A percentile compares a stretch with the other conserved stretches of the same genome.
Conservation (phyloP, 1,284 basidiomycete genomes). For the Anthracocystis setariae region DNA sequence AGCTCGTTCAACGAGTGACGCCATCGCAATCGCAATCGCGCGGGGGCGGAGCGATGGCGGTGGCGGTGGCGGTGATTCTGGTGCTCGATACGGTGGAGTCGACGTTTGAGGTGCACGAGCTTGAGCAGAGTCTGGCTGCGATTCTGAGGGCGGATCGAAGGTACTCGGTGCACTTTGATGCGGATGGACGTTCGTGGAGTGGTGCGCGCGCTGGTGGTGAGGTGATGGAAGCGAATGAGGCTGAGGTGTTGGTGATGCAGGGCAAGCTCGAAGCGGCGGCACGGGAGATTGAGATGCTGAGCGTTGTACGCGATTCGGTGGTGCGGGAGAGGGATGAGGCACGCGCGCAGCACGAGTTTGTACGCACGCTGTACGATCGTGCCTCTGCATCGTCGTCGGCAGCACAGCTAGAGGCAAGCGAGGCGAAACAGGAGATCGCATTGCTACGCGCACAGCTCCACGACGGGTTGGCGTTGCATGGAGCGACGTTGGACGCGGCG, state of each 20-base stretch:
- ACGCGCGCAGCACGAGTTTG: slow-evolving; percentile 29
- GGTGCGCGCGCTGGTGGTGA: too few relatives aligned
- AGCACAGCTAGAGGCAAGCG: not conserved
- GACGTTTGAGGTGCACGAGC: slow-evolving; percentile 42
- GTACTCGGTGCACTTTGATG: slow-evolving; percentile 24
- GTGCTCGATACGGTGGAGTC: slow-evolving; percentile 24
- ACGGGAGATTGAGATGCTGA: slow-evolving; percentile 11
- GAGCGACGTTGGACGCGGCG: not conserved
- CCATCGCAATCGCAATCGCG: slow-evolving; percentile 3
- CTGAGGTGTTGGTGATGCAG: too few relatives aligned
- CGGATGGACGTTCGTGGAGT: slow-evolving; percentile 22
- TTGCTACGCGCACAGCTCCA: slow-evolving; percentile 14
- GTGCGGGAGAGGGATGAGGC: slow-evolving; percentile 9
- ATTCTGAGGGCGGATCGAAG: slow-evolving; percentile 22
- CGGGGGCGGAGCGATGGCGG: too few relatives aligned
- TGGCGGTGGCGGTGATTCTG: slow-evolving; percentile 17
- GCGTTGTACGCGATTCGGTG: too few relatives aligned
- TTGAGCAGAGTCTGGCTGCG: slow-evolving; percentile 27
- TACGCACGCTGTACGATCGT: slow-evolving; percentile 33
- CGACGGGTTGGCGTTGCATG: slow-evolving; percentile 25
- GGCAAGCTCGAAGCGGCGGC: slow-evolving; percentile 2
- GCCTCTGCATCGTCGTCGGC: slow-evolving; percentile 16
- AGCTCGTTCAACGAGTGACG: slow-evolving; percentile 12
- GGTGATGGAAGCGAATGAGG: too few relatives aligned
- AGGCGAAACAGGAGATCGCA: not conserved